These are phyloP conservation scores for Exophiala alcalophila DNA, from an alignment of 2,329 filamentous ascomycete genomes.

Conservation along the genomic window DNA sequence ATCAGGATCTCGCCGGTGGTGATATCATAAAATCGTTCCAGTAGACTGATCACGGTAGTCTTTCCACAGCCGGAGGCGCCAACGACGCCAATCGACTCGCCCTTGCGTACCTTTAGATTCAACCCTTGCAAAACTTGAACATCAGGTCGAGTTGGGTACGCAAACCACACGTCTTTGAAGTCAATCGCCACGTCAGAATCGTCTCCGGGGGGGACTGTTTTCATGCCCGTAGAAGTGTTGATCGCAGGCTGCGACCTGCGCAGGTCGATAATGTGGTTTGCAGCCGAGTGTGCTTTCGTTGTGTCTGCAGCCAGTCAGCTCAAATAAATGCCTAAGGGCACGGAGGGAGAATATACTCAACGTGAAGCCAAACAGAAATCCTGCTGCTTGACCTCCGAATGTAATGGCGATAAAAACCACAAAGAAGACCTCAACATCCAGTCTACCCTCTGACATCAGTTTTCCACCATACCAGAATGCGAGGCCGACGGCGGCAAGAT, in stretches of 20 bases:
- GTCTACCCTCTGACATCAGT: constrained; percentile 61
- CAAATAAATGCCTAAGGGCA: too few species aligned
- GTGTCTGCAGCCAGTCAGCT: constrained; percentile 51
- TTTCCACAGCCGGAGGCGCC: constrained; percentile 94
- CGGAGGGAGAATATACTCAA: too few species aligned
- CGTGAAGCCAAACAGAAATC: constrained; percentile 36
- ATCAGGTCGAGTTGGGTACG: constrained; percentile 85
- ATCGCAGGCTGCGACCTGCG: constrained; percentile 78
- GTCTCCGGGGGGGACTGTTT: not conserved
- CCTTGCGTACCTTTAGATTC: constrained; percentile 42
- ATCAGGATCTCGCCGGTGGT: constrained; percentile 72
- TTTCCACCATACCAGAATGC: constrained; percentile 62
- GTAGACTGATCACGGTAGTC: constrained; percentile 81
- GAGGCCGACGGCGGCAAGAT: constrained; percentile 60
- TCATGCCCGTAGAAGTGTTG: constrained; percentile 5
- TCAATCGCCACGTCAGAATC: constrained; percentile 72
- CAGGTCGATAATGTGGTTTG: constrained; percentile 73
- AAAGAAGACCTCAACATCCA: constrained; percentile 68
- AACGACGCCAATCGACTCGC: constrained; percentile 63
- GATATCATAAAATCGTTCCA: constrained; percentile 93
- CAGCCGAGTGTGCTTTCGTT: constrained; percentile 83
- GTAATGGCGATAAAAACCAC: constrained; percentile 43
- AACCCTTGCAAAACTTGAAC: constrained; percentile 83
- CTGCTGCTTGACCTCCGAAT: constrained; percentile 35
- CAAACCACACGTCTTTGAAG: constrained; percentile 86